phyloP scores from a whole-genome alignment of 2,329 filamentous ascomycete genomes.

The Albophoma yamanashiensis region DNA sequence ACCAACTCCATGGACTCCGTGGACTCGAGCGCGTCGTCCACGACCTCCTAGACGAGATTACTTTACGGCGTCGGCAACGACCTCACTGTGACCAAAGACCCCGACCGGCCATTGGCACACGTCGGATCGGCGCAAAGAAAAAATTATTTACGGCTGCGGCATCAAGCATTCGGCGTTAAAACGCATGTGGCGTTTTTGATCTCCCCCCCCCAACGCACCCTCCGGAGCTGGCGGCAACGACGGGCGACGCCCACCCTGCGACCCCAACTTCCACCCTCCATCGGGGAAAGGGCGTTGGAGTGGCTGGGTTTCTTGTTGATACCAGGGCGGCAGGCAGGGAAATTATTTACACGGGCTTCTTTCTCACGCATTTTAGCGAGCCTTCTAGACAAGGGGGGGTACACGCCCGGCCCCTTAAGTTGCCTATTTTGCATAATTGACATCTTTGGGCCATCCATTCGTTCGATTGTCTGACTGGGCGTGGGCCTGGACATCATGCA shows the following conservation, averaged over 20 bases:
- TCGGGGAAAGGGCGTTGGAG: background rate
- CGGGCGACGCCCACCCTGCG: background rate
- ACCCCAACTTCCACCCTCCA: background rate
- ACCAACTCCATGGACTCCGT: conserved; percentile 24
- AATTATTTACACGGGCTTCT: background rate
- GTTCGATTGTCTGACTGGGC: background rate
- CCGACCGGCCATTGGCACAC: background rate
- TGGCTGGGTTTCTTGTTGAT: background rate
- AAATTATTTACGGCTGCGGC: background rate
- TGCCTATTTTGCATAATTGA: background rate
- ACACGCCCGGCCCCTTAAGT: background rate
- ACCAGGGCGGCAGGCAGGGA: background rate
- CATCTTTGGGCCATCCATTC: background rate
- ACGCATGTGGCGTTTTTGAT: background rate
- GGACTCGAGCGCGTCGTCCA: conserved; percentile 16
- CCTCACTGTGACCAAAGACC: background rate
- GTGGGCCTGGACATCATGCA: background rate
- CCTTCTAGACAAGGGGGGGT: background rate
- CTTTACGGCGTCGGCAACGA: background rate
- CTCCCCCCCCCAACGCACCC: background rate
- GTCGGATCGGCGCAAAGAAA: background rate
- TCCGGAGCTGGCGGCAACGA: background rate
- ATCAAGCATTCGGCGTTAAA: background rate
- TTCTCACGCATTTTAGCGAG: background rate
- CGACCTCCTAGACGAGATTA: conserved; percentile 2